Percentiles rank a stretch among this genome's conserved stretches.
These are phyloP conservation scores for Penstemon barbatus DNA, from an alignment of 257 asterid species.

Conservation along the genomic window DNA sequence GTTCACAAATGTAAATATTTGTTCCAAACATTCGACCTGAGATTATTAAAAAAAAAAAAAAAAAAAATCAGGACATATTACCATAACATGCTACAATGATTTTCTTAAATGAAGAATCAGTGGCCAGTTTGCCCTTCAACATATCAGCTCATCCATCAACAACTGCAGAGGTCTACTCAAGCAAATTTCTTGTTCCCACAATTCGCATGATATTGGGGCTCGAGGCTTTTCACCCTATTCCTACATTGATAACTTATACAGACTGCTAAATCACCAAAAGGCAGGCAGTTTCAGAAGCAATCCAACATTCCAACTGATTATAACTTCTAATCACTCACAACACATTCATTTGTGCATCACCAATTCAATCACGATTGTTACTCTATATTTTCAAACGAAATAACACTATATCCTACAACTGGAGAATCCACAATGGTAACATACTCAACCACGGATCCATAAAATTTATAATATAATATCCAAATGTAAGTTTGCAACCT, in stretches of 20 bases:
- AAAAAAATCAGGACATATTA: slow-evolving; percentile 16
- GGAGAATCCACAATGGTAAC: slow-evolving; percentile 15
- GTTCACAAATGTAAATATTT: background rate
- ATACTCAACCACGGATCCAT: slow-evolving; percentile 29
- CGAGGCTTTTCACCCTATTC: slow-evolving; percentile 14
- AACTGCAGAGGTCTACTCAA: slow-evolving; percentile 13
- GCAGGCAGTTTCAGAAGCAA: slow-evolving; percentile 22
- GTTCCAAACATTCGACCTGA: slow-evolving; percentile 3
- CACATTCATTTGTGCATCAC: slow-evolving; percentile 20
- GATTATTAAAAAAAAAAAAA: background rate
- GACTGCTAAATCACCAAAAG: slow-evolving; percentile 22
- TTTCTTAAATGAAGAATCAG: slow-evolving; percentile 19
- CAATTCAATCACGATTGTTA: slow-evolving; percentile 25
- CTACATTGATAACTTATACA: slow-evolving; percentile 15
- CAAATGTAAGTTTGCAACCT: slow-evolving; percentile 25
- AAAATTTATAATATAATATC: slow-evolving; percentile 26
- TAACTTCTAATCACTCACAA: slow-evolving; percentile 14
- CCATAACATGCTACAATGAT: slow-evolving; percentile 1
- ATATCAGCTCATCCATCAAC: slow-evolving; percentile 26
- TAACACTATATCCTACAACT: slow-evolving; percentile 25
- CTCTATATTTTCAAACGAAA: slow-evolving; percentile 13
- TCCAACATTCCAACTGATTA: slow-evolving; percentile 29
- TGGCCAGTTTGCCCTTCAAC: slow-evolving; percentile 7
- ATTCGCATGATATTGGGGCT: background rate
- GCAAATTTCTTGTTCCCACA: slow-evolving; percentile 11